Evolutionary conservation across 2,329 filamentous ascomycete genomes (phyloP).

Genomic region (Botryotinia narcissicola): DNA sequence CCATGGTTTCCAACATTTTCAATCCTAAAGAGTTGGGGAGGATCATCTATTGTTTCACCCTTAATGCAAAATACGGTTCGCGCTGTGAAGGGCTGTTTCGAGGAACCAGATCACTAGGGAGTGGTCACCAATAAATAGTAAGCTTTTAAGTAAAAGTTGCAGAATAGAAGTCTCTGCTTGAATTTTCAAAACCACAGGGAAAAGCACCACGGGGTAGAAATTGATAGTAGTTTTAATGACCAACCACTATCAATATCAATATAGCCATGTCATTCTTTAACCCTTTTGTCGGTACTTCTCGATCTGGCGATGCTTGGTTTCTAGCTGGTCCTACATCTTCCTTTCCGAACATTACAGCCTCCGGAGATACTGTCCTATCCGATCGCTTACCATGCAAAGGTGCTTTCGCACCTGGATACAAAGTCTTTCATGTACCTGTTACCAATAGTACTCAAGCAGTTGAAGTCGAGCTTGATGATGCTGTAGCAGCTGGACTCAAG

Average conservation of each 20-base stretch:
- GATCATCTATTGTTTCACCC: neutral
- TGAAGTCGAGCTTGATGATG: constrained; percentile 40
- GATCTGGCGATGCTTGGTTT: constrained; percentile 23
- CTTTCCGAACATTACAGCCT: constrained; percentile 22
- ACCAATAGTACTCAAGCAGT: constrained; percentile 41
- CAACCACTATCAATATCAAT: no score
- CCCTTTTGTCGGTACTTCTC: constrained; percentile 25
- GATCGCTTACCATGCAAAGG: constrained; percentile 38
- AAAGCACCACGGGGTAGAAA: neutral
- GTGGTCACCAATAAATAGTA: neutral
- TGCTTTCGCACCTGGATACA: constrained; percentile 54
- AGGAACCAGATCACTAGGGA: neutral
- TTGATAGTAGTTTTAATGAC: neutral
- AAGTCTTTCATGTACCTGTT: constrained; percentile 53
- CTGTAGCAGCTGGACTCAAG: constrained; percentile 40
- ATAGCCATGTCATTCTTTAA: constrained; percentile 3
- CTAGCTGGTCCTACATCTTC: constrained; percentile 16
- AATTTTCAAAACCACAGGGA: neutral
- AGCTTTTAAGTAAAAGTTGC: neutral
- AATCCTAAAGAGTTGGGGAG: neutral
- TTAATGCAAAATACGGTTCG: neutral
- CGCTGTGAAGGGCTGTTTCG: neutral
- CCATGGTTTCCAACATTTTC: neutral
- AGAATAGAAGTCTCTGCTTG: neutral
- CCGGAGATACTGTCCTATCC: constrained; percentile 13